Base-by-base conservation (phyloP, 2,329 filamentous ascomycete genomes). In the Cladosporium sphaerospermum region DNA sequence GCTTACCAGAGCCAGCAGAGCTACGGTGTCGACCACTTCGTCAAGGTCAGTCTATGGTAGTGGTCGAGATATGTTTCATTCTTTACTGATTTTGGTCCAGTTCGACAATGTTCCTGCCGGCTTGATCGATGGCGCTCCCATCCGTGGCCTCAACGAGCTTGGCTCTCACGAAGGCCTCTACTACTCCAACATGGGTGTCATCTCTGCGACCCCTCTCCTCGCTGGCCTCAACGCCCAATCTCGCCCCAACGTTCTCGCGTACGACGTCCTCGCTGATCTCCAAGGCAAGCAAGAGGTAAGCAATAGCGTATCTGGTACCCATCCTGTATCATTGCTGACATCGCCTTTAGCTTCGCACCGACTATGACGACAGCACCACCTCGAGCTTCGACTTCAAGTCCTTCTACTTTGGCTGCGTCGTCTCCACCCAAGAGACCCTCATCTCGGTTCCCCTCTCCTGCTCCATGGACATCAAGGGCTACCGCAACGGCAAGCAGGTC, bases 321-420 rank as follows among this genome's bases (percentile, higher is more conserved):
- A 28, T 28, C 23, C 23, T 3, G 23, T 28, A 28, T 28, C 23
- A 28, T 28, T 28, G 23, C 23, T 28, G 4, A 28, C 23, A 28
- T 28, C 23, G 23, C 23, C 23, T 28, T 28, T 28, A 44, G 48
- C 48, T 51, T 40, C 48, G 48, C 48, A 44, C 48, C 48, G 48
- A 51, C 32, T 51, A 51, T 40, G 48, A 51, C 48, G 48, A 51
- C 40, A 45, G 39, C 52, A 54, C 42, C 11, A 47, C 52, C 31
- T 33, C 42, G 7, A n/a, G 41, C 31, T 54, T 54, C 52, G 42
- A 47, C n/a, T 41, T 54, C 44, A 47, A 42, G 28, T 43, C 37
- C 4, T 54, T 54, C 52, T 54, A 54, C 52, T 54, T 54, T 19
- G 52, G 52, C 28, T 54, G 52, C 33, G 52, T 54, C 4, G 45